These are phyloP conservation scores for Chaetomiaceae sp. DNA, from an alignment of 2,329 filamentous ascomycete species.

Conservation along the genomic window DNA sequence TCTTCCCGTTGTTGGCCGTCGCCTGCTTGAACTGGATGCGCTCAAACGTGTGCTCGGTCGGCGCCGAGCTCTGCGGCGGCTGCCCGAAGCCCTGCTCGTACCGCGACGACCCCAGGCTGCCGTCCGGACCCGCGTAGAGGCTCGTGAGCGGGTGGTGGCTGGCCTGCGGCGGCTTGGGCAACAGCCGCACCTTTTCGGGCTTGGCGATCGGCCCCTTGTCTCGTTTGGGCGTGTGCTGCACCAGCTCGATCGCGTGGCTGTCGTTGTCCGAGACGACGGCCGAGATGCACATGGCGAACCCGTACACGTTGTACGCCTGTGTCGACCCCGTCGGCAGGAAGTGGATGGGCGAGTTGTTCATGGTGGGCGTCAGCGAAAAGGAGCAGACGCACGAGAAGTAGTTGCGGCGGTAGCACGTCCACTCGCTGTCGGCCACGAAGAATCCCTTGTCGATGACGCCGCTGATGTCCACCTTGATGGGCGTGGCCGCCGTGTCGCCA, in stretches of 20 bases:
- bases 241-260: slow-evolving; percentile 73
- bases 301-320: slow-evolving; percentile 60
- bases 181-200: slow-evolving; percentile 63
- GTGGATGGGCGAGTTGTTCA: slow-evolving; percentile 42
- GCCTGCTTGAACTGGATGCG: slow-evolving; percentile 93
- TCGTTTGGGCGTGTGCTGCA: slow-evolving; percentile 87
- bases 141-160: slow-evolving; percentile 37
- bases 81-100: slow-evolving; percentile 44
- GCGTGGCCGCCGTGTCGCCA: slow-evolving; percentile 44
- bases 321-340: slow-evolving; percentile 47
- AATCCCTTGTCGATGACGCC: slow-evolving; percentile 87
- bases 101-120: slow-evolving; percentile 31
- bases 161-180: slow-evolving; percentile 57
- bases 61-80: slow-evolving; percentile 34
- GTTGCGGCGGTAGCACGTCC: slow-evolving; percentile 89
- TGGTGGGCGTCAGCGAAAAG: slow-evolving; percentile 59
- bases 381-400: slow-evolving; percentile 85
- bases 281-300: slow-evolving; percentile 79
- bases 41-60: slow-evolving; percentile 66
- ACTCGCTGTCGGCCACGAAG: slow-evolving; percentile 73
- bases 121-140: slow-evolving; percentile 40
- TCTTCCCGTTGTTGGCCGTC: slow-evolving; percentile 89
- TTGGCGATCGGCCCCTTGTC: slow-evolving; percentile 80
- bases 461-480: slow-evolving; percentile 67
- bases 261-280: slow-evolving; percentile 74